Conservation (phyloP, 2,329 filamentous ascomycete genomes). For the Diplodia mutila region DNA sequence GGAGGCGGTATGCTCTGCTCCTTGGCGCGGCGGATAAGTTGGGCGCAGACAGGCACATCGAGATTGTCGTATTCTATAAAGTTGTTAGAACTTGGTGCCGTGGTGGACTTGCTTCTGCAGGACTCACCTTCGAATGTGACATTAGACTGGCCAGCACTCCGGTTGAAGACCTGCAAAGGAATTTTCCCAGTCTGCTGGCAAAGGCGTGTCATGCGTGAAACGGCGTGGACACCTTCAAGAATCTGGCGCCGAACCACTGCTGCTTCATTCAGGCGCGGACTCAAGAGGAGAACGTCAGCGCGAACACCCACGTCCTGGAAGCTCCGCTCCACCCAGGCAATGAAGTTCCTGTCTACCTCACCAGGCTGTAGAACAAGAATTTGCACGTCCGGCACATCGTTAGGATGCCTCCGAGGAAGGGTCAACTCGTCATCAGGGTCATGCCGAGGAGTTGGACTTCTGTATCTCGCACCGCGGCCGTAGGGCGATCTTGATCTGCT, state of each 20-base stretch:
- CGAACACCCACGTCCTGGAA: slow-evolving; percentile 74
- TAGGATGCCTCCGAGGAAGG: slow-evolving; percentile 72
- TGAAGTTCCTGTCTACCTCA: slow-evolving; percentile 61
- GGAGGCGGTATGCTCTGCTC: slow-evolving; percentile 41
- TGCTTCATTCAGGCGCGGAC: slow-evolving; percentile 74
- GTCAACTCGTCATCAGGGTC: slow-evolving; percentile 64
- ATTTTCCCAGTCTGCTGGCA: slow-evolving; percentile 69
- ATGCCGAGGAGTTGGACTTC: slow-evolving; percentile 70
- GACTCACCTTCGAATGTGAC: slow-evolving; percentile 72
- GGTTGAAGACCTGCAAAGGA: slow-evolving; percentile 82
- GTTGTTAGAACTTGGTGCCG: slow-evolving; percentile 30
- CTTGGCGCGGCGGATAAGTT: slow-evolving; percentile 77
- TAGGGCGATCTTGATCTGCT: slow-evolving; percentile 73
- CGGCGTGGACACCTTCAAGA: slow-evolving; percentile 83
- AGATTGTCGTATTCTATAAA: slow-evolving; percentile 76
- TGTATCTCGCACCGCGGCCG: slow-evolving; percentile 64
- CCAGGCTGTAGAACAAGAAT: slow-evolving; percentile 81
- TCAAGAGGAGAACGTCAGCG: slow-evolving; percentile 78
- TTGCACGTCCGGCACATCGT: slow-evolving; percentile 86
- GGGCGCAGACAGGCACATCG: slow-evolving; percentile 75
- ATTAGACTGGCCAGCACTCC: slow-evolving; percentile 71
- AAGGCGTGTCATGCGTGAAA: slow-evolving; percentile 53
- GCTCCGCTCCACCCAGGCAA: slow-evolving; percentile 77
- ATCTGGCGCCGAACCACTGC: slow-evolving; percentile 84
- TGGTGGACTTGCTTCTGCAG: slow-evolving; percentile 18